Evolutionary conservation across 768 basidiomycete species (phyloP).

Genomic region (Rhizopogon roseolus): DNA sequence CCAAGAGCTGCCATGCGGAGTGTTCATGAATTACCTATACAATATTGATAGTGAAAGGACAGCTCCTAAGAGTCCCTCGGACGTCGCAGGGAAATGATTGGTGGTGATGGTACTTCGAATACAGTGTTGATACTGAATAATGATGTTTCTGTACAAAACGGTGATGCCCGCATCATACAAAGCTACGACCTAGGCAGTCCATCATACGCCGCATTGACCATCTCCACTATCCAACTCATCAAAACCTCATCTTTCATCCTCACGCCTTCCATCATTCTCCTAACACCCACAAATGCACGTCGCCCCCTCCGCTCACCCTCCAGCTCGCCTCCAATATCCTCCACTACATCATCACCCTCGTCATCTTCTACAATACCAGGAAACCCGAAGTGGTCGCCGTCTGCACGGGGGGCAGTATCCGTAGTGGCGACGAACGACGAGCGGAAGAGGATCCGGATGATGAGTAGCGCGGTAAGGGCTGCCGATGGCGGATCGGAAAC

Average conservation of each 20-base stretch:
- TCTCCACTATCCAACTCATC: slow-evolving; percentile 56
- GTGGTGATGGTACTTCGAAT: not conserved
- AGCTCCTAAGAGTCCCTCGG: not conserved
- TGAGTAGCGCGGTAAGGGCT: slow-evolving; percentile 75
- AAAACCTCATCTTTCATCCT: slow-evolving; percentile 59
- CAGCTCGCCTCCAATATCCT: slow-evolving; percentile 36
- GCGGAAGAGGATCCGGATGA: slow-evolving; percentile 80
- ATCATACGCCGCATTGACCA: slow-evolving; percentile 46
- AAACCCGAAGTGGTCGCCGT: slow-evolving; percentile 87
- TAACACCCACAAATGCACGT: slow-evolving; percentile 60
- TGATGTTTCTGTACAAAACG: not conserved
- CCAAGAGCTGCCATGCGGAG: slow-evolving; percentile 4
- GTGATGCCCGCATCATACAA: not conserved
- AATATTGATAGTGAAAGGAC: not conserved
- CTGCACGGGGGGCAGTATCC: slow-evolving; percentile 62
- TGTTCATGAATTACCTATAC: slow-evolving; percentile 11
- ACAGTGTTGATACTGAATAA: too few species aligned
- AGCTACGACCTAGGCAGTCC: slow-evolving; percentile 21
- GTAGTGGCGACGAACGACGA: slow-evolving; percentile 64
- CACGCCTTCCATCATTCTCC: slow-evolving; percentile 59
- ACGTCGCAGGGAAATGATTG: not conserved
- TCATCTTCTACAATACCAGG: slow-evolving; percentile 76
- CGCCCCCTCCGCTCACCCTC: slow-evolving; percentile 72
- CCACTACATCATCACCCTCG: slow-evolving; percentile 46
- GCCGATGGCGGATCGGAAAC: slow-evolving; percentile 62